phyloP scores from a whole-genome alignment of 2,329 filamentous ascomycete species.

The Phyllachora maydis region DNA sequence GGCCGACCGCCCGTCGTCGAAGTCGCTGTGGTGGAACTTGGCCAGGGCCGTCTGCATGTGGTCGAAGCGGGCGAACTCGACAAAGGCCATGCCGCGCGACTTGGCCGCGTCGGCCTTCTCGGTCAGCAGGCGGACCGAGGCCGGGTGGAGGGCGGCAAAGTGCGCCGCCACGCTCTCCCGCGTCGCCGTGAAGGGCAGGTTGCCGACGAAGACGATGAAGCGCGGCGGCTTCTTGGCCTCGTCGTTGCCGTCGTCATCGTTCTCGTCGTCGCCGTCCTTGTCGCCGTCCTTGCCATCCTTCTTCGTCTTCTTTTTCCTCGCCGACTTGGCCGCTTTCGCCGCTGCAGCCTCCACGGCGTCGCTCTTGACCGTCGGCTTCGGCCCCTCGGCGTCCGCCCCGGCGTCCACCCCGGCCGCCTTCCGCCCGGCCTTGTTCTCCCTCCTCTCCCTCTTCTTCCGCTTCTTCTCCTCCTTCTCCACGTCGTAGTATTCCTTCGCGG shows the following conservation, averaged over 20 bases:
- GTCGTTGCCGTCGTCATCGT: conserved; percentile 2
- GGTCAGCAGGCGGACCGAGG: conserved; percentile 51
- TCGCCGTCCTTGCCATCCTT: conserved; percentile 7
- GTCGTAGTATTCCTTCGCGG: not conserved
- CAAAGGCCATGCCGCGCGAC: conserved; percentile 46
- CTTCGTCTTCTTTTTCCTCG: conserved; percentile 8
- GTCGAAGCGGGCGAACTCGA: conserved; percentile 75
- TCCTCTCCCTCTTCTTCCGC: conserved; percentile 9
- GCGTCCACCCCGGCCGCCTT: conserved; percentile 1
- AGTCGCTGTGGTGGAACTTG: conserved; percentile 71
- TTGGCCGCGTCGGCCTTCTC: conserved; percentile 22
- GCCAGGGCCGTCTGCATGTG: conserved; percentile 86
- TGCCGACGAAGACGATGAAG: conserved; percentile 52
- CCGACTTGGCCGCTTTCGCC: conserved; percentile 12
- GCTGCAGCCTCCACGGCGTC: no score
- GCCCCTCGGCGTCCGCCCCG: conserved; percentile 3
- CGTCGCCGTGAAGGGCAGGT: conserved; percentile 73
- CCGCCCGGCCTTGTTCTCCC: conserved; percentile 9
- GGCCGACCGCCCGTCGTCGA: conserved; percentile 32
- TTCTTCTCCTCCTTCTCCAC: conserved; percentile 10
- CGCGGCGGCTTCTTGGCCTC: conserved; percentile 13
- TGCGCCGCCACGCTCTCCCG: conserved; percentile 47
- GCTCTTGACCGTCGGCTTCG: conserved; percentile 3
- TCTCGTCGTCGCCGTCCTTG: conserved; percentile 6
- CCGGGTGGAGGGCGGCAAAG: conserved; percentile 57